These are phyloP conservation scores for Cicer judaicum DNA, from an alignment of 306 rosid genomes.

Conservation along the genomic window DNA sequence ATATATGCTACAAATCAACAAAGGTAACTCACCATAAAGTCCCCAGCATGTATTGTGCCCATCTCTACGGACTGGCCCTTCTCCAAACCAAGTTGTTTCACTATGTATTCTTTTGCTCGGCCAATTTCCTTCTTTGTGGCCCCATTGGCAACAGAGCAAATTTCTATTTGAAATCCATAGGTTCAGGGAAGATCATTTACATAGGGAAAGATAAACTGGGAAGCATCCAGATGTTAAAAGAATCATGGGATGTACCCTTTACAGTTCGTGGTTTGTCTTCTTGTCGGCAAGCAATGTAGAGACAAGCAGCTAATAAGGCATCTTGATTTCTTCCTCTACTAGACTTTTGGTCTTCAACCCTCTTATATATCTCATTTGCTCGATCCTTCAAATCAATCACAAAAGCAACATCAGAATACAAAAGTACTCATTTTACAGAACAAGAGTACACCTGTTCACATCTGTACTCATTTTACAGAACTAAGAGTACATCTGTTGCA, in stretches of 20 bases:
- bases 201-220: slow-evolving; percentile 66
- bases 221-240: slow-evolving; percentile 76
- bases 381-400: slow-evolving; percentile 73
- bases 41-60: slow-evolving; percentile 98
- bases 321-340: slow-evolving; percentile 99
- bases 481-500: too few species aligned
- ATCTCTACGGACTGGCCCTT: slow-evolving; percentile 95
- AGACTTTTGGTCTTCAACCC: slow-evolving; percentile 97
- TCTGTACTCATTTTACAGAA: background rate
- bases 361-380: slow-evolving; percentile 95
- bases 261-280: slow-evolving; percentile 98
- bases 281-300: slow-evolving; percentile 97
- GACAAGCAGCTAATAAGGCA: slow-evolving; percentile 97
- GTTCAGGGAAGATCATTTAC: slow-evolving; percentile 78
- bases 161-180: slow-evolving; percentile 87
- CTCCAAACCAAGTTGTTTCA: slow-evolving; percentile 97
- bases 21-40: slow-evolving; percentile 80
- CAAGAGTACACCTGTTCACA: too few species aligned
- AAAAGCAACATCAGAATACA: slow-evolving; percentile 39
- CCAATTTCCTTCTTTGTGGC: slow-evolving; percentile 99
- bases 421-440: slow-evolving; percentile 19
- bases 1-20: slow-evolving; percentile 17
- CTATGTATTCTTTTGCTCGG: slow-evolving; percentile 98
- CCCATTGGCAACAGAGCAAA: slow-evolving; percentile 98
- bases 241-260: slow-evolving; percentile 83